These are phyloP conservation scores for Phytophthora tentaculata DNA, from an alignment of 352 stramenopile genomes.

Conservation along the genomic window DNA sequence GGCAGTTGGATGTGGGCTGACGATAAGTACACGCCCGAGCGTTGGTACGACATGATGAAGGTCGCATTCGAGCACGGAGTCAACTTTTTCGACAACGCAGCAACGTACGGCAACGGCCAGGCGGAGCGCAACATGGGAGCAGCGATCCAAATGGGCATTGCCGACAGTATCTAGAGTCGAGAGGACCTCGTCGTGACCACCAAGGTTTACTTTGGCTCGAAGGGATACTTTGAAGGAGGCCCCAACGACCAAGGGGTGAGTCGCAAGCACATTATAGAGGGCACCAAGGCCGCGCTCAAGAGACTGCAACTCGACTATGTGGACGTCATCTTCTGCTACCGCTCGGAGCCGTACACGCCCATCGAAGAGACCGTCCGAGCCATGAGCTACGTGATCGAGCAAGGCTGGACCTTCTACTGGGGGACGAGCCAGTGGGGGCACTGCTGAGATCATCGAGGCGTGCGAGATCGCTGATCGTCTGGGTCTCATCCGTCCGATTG, in stretches of 20 bases:
- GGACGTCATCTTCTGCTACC: conserved; percentile 50
- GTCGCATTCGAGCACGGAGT: conserved; percentile 47
- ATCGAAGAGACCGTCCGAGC: conserved; percentile 28
- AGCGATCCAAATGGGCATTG: conserved; percentile 42
- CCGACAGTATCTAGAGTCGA: conserved; percentile 20
- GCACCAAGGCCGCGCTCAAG: conserved; percentile 45
- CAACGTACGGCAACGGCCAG: conserved; percentile 38
- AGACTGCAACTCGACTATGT: conserved; percentile 54
- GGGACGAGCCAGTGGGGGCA: conserved; percentile 54
- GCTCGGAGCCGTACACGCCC: conserved; percentile 37
- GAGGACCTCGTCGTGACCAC: conserved; percentile 66
- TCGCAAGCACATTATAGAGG: conserved; percentile 59
- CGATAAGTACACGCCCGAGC: conserved; percentile 19
- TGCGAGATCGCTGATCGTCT: conserved; percentile 48
- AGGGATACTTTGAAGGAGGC: conserved; percentile 4
- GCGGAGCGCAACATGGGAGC: conserved; percentile 45
- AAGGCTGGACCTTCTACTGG: conserved; percentile 55
- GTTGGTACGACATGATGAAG: conserved; percentile 42
- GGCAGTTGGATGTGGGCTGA: conserved; percentile 39
- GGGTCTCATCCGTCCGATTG: conserved; percentile 36
- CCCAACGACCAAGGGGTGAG: conserved; percentile 38
- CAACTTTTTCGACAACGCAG: conserved; percentile 61
- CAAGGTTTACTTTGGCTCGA: conserved; percentile 60
- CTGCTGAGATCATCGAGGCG: conserved; percentile 54
- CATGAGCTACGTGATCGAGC: conserved; percentile 40